These are phyloP conservation scores for Arctium minus DNA, from an alignment of 129 eudicot species.

Conservation along the genomic window DNA sequence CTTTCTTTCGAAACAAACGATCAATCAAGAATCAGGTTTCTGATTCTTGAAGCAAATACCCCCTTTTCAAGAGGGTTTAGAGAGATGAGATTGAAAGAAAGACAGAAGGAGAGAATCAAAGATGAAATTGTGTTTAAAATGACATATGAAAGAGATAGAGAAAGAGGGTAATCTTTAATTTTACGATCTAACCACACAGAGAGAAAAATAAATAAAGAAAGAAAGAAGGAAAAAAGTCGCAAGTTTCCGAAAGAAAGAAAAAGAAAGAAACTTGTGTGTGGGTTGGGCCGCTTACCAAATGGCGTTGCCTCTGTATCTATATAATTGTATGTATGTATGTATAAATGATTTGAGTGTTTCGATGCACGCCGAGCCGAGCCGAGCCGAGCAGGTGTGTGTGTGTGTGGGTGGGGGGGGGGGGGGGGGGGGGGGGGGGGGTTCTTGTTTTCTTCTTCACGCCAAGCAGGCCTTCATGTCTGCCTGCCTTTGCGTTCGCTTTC, in stretches of 20 bases:
- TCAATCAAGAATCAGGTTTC: conserved; percentile 10
- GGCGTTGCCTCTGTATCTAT: background rate
- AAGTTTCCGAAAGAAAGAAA: background rate
- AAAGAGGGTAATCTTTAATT: background rate
- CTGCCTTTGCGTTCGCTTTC: conserved; percentile 19
- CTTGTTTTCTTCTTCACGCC: conserved; percentile 19
- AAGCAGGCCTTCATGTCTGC: background rate
- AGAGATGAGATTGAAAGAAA: background rate
- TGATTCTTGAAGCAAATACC: conserved; percentile 19
- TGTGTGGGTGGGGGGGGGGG: background rate
- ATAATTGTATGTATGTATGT: too few relatives aligned
- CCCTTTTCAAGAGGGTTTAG: background rate
- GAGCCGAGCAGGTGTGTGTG: background rate
- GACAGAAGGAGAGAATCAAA: conserved; percentile 21
- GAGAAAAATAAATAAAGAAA: background rate
- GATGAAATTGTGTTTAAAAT: conserved; percentile 12
- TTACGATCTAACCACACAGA: background rate
- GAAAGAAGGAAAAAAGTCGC: background rate
- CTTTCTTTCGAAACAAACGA: background rate
- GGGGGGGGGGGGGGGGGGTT: background rate
- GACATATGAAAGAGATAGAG: background rate
- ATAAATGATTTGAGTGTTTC: background rate
- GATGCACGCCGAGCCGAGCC: conserved; percentile 14
- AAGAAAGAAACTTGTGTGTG: background rate
- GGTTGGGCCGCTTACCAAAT: conserved; percentile 1